Percentiles rank a stretch among this genome's conserved stretches.
Evolutionary conservation across 495 filamentous ascomycete species (phyloP).

Genomic region (Parathielavia appendiculata): DNA sequence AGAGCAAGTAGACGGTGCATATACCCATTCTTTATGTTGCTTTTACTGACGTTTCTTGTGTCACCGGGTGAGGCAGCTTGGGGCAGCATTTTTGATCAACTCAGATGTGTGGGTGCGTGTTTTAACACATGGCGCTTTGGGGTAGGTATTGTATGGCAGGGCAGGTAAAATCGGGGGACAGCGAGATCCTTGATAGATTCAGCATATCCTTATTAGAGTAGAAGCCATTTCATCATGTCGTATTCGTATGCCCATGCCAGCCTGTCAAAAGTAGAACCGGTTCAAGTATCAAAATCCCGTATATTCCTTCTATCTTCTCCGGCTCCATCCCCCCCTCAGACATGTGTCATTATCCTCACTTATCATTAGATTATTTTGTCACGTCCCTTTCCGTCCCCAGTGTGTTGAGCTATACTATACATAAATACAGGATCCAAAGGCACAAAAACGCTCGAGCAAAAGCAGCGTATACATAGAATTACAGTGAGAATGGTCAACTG

Average conservation of each 20-base stretch:
- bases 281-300: neutral
- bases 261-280: neutral
- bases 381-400: neutral
- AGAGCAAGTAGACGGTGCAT: neutral
- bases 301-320: neutral
- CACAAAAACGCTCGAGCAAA: neutral
- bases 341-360: conserved; percentile 1
- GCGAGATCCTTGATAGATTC: neutral
- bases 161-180: conserved; percentile 1
- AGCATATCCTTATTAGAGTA: neutral
- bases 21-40: neutral
- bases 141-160: conserved; percentile 6
- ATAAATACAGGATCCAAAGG: conserved; percentile 6
- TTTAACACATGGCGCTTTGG: conserved; percentile 31
- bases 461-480: conserved; percentile 1
- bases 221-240: neutral
- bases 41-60: conserved; percentile 1
- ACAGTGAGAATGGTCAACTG: conserved; percentile 4
- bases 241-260: neutral
- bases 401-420: neutral
- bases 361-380: conserved; percentile 9
- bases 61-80: neutral
- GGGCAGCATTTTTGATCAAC: conserved; percentile 22
- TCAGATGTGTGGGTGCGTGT: conserved; percentile 22
- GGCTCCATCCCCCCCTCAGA: neutral